These are phyloP conservation scores for Synchytrium microbalum DNA, from an alignment of 371 early-diverging fungal species.

Conservation along the genomic window DNA sequence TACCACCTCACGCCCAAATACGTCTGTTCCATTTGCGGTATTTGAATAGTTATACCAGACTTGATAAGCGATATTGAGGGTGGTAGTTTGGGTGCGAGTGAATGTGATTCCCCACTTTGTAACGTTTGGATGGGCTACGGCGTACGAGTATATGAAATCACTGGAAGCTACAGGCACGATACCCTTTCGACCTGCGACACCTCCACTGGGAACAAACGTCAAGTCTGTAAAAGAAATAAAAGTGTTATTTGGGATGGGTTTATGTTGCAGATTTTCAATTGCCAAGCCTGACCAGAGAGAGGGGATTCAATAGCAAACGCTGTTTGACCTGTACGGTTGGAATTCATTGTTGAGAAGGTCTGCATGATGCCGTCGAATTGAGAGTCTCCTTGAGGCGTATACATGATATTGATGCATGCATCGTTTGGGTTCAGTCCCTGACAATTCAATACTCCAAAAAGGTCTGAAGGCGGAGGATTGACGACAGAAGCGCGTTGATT, in stretches of 20 bases:
- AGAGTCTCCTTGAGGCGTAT: constrained; percentile 41
- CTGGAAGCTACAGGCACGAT: constrained; percentile 26
- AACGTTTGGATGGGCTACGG: constrained; percentile 50
- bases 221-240: constrained; percentile 15
- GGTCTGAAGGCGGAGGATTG: constrained; percentile 31
- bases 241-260: constrained; percentile 4
- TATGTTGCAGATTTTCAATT: too few species aligned
- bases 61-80: constrained; percentile 5
- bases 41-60: constrained; percentile 61
- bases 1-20: constrained; percentile 48
- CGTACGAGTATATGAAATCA: constrained; percentile 60
- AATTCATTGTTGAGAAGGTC: constrained; percentile 36
- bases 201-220: constrained; percentile 19
- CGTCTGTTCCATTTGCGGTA: constrained; percentile 46
- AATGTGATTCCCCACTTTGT: constrained; percentile 45
- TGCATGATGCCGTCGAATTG: constrained; percentile 33
- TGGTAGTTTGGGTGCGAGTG: background rate
- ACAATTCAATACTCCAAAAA: background rate
- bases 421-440: constrained; percentile 32
- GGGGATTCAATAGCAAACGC: constrained; percentile 11
- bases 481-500: constrained; percentile 35
- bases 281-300: constrained; percentile 5
- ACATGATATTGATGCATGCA: constrained; percentile 60
- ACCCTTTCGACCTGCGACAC: constrained; percentile 14
- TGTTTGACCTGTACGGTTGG: constrained; percentile 28